Conservation (phyloP, 306 rosid genomes). For the Begonia peltatifolia region DNA sequence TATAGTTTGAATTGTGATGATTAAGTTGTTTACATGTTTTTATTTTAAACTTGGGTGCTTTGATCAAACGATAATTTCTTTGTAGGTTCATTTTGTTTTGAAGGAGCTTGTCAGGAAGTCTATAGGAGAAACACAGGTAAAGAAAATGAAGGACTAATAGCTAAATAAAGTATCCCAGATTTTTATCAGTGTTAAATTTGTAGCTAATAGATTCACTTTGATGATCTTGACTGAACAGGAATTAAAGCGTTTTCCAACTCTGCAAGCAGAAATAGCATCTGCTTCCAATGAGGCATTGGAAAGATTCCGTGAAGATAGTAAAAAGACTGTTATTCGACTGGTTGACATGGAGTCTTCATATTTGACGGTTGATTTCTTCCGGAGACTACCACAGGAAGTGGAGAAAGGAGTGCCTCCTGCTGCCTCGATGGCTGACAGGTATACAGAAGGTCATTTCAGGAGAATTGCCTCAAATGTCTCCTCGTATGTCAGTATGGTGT, state of each 20-base stretch:
- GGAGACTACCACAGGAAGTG: conserved; percentile 82
- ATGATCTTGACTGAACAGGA: conserved; percentile 37
- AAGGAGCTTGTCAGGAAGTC: conserved; percentile 99
- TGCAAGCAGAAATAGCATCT: conserved; percentile 76
- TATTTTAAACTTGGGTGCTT: conserved; percentile 3
- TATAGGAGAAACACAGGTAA: conserved; percentile 83
- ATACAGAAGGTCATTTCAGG: conserved; percentile 70
- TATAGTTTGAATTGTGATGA: conserved; percentile 3
- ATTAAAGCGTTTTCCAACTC: conserved; percentile 68
- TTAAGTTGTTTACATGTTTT: neutral
- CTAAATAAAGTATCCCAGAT: neutral
- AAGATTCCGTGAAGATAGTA: conserved; percentile 76
- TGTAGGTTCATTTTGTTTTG: conserved; percentile 83
- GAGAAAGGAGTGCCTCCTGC: conserved; percentile 42
- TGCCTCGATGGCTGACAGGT: conserved; percentile 40
- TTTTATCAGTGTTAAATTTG: neutral
- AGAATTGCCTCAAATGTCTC: conserved; percentile 83
- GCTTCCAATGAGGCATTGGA: conserved; percentile 76
- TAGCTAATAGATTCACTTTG: conserved; percentile 1
- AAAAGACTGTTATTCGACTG: conserved; percentile 67
- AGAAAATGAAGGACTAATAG: neutral
- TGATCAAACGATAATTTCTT: conserved; percentile 9
- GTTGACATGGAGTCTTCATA: conserved; percentile 96
- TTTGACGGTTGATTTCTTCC: conserved; percentile 93
- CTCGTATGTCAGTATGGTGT: conserved; percentile 77